Conservation (phyloP, 2,329 filamentous ascomycete species). For the Epichloe coenophiala region DNA sequence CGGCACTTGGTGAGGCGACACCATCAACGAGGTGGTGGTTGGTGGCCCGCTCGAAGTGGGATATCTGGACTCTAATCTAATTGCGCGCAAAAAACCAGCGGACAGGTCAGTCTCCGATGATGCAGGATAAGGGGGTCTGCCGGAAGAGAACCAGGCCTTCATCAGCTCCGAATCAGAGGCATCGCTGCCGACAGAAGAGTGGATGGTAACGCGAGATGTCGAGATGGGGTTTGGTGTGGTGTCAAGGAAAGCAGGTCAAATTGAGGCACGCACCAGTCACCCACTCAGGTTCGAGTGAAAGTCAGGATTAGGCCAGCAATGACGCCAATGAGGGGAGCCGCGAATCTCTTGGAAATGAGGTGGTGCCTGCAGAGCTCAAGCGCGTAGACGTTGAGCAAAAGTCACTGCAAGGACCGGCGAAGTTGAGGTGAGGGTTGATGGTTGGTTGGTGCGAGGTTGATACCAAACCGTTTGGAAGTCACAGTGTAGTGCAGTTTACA, state of each 20-base stretch:
- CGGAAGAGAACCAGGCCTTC: not conserved
- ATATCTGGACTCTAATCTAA: not conserved
- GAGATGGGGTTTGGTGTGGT: constrained; percentile 2
- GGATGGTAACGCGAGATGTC: constrained; percentile 2
- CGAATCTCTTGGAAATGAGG: not conserved
- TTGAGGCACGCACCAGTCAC: constrained; percentile 22
- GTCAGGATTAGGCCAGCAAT: constrained; percentile 26
- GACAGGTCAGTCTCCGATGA: constrained; percentile 1
- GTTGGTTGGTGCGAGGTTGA: constrained; percentile 3
- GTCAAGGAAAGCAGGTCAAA: constrained; percentile 17
- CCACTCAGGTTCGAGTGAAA: constrained; percentile 4
- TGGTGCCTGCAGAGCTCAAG: not conserved
- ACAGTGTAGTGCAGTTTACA: constrained; percentile 19
- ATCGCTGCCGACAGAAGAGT: not conserved
- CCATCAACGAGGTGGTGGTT: constrained; percentile 23
- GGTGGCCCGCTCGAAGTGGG: constrained; percentile 2
- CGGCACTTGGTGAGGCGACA: constrained; percentile 20
- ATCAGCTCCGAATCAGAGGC: not conserved
- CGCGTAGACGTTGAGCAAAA: not conserved
- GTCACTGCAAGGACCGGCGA: not conserved
- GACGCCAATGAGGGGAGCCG: constrained; percentile 17
- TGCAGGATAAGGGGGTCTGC: not conserved
- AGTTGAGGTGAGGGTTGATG: not conserved
- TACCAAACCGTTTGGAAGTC: constrained; percentile 15
- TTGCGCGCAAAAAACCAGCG: not conserved